phyloP scores from a whole-genome alignment of 257 asterid genomes.

The Lavandula angustifolia region DNA sequence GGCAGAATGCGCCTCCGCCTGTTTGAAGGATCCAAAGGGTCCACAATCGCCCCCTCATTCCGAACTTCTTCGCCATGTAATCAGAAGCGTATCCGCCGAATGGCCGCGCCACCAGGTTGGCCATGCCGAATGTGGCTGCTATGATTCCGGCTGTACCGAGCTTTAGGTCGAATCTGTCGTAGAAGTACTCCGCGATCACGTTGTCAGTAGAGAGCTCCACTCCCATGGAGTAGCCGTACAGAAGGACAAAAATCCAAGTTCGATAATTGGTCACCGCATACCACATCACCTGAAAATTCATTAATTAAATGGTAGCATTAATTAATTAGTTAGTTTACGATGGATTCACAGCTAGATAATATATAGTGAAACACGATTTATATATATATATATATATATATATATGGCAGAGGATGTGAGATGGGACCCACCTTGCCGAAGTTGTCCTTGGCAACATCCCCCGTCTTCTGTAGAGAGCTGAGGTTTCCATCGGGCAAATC shows the following conservation, averaged over 20 bases:
- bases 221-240: constrained; percentile 76
- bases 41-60: constrained; percentile 78
- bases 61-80: constrained; percentile 42
- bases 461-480: constrained; percentile 50
- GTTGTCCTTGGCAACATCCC: constrained; percentile 48
- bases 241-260: constrained; percentile 65
- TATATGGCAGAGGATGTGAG: too few relatives aligned
- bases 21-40: constrained; percentile 57
- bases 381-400: too few relatives aligned
- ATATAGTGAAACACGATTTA: too few relatives aligned
- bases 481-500: constrained; percentile 74
- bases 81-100: constrained; percentile 64
- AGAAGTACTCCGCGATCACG: constrained; percentile 62
- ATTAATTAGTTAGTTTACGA: too few relatives aligned
- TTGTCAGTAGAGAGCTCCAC: constrained; percentile 62
- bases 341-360: too few relatives aligned
- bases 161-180: constrained; percentile 58
- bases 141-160: constrained; percentile 56
- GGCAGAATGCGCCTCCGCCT: constrained; percentile 57
- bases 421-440: constrained; percentile 42
- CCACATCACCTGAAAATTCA: constrained; percentile 45
- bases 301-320: background rate
- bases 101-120: constrained; percentile 55
- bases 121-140: constrained; percentile 67
- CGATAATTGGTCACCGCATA: constrained; percentile 63